Evolutionary conservation across 1,139 yeast species (phyloP).

Genomic region (Pichia sp.): DNA sequence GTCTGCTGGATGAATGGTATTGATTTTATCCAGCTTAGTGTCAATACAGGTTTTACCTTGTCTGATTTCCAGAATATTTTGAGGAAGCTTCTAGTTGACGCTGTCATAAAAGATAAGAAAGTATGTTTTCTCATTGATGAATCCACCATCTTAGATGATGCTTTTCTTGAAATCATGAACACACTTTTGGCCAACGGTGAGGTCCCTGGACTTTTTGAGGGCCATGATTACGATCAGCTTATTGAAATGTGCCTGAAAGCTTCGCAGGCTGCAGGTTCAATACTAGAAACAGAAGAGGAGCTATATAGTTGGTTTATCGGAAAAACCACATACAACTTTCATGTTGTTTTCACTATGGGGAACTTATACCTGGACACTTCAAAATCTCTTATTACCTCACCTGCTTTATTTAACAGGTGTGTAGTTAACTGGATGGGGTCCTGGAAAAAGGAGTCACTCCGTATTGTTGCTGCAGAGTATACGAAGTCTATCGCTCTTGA

Average conservation of each 20-base stretch:
- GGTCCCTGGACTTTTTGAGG: conserved; percentile 83
- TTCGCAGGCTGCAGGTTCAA: conserved; percentile 52
- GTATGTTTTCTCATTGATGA: conserved; percentile 78
- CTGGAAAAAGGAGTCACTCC: conserved; percentile 53
- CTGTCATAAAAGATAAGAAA: conserved; percentile 52
- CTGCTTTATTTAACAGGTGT: conserved; percentile 89
- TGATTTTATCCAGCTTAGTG: conserved; percentile 50
- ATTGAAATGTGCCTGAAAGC: conserved; percentile 54
- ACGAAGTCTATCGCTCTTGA: conserved; percentile 44
- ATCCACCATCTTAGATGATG: conserved; percentile 64
- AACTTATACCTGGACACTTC: conserved; percentile 35
- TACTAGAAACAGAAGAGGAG: conserved; percentile 68
- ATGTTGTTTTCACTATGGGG: conserved; percentile 73
- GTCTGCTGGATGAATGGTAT: conserved; percentile 92
- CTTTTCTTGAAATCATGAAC: conserved; percentile 88
- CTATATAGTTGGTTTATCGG: conserved; percentile 66
- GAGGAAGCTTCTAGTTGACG: conserved; percentile 42
- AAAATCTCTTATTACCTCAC: conserved; percentile 56
- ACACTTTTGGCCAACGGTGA: conserved; percentile 88
- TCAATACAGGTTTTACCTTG: conserved; percentile 48
- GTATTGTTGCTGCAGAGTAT: conserved; percentile 40
- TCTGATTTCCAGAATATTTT: conserved; percentile 63
- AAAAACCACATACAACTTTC: conserved; percentile 65
- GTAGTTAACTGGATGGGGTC: conserved; percentile 87
- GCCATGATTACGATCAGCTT: conserved; percentile 54